These are phyloP conservation scores for Quercus bicolor DNA, from an alignment of 306 rosid genomes.

Conservation along the genomic window DNA sequence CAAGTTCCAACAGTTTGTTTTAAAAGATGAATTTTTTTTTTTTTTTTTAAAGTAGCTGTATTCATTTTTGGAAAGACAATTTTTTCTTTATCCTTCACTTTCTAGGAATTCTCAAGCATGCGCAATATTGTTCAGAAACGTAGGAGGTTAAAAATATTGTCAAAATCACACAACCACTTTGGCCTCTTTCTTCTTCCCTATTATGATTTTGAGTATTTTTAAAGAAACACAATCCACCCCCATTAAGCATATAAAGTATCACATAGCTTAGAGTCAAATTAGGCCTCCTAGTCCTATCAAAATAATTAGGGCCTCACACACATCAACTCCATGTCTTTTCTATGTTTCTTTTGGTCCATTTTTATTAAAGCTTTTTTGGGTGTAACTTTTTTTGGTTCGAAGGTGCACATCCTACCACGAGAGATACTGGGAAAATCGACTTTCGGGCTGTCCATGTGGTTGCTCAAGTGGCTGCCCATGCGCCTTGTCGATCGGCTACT, in stretches of 20 bases:
- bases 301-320: slow-evolving; percentile 23
- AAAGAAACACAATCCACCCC: slow-evolving; percentile 16
- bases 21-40: background rate
- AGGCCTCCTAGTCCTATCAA: slow-evolving; percentile 12
- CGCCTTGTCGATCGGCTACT: slow-evolving; percentile 69
- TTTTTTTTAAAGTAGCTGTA: background rate
- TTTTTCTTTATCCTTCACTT: slow-evolving; percentile 37
- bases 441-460: slow-evolving; percentile 98
- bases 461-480: slow-evolving; percentile 91
- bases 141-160: slow-evolving; percentile 17
- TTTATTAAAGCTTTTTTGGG: background rate
- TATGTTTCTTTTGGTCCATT: slow-evolving; percentile 18
- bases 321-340: slow-evolving; percentile 14
- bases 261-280: slow-evolving; percentile 21
- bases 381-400: slow-evolving; percentile 16
- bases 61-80: no score
- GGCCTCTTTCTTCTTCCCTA: background rate
- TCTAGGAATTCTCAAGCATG: slow-evolving; percentile 67
- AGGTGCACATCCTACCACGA: slow-evolving; percentile 97
- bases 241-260: slow-evolving; percentile 12
- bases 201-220: background rate
- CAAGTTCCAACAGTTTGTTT: slow-evolving; percentile 48
- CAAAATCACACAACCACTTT: no score
- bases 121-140: slow-evolving; percentile 40
- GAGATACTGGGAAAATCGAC: slow-evolving; percentile 99